Conservation (phyloP, 352 stramenopile species). For the Stramenopiles sp. region DNA sequence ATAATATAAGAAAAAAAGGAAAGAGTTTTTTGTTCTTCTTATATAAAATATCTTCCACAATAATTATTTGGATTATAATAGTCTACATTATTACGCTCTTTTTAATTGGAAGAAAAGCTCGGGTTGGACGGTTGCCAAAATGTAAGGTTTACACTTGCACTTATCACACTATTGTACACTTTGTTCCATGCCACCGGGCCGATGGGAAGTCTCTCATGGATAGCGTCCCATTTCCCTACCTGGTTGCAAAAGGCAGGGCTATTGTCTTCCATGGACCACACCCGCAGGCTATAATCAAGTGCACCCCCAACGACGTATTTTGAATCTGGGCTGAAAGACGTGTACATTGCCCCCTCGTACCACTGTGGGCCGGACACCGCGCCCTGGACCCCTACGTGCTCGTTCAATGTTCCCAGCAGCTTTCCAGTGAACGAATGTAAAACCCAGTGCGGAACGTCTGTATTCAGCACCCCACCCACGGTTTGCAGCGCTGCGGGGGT, state of each 20-base stretch:
- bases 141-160: background rate
- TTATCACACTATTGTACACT: background rate
- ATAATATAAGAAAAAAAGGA: too few species aligned
- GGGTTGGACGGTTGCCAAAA: too few species aligned
- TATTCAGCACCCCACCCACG: background rate
- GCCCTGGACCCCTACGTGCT: background rate
- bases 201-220: background rate
- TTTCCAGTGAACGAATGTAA: slow-evolving; percentile 7
- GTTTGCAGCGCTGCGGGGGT: background rate
- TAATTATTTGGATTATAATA: too few species aligned
- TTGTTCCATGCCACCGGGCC: background rate
- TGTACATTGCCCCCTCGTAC: background rate
- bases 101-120: too few species aligned
- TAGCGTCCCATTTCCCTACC: background rate
- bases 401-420: background rate
- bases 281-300: background rate
- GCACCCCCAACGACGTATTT: background rate
- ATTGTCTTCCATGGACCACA: background rate
- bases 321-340: background rate
- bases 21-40: too few species aligned
- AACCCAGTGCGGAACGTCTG: background rate
- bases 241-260: background rate
- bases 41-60: too few species aligned
- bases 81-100: too few species aligned
- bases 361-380: background rate